Base-by-base conservation (phyloP, 139 green algal genomes). In the Trebouxia sp. region DNA sequence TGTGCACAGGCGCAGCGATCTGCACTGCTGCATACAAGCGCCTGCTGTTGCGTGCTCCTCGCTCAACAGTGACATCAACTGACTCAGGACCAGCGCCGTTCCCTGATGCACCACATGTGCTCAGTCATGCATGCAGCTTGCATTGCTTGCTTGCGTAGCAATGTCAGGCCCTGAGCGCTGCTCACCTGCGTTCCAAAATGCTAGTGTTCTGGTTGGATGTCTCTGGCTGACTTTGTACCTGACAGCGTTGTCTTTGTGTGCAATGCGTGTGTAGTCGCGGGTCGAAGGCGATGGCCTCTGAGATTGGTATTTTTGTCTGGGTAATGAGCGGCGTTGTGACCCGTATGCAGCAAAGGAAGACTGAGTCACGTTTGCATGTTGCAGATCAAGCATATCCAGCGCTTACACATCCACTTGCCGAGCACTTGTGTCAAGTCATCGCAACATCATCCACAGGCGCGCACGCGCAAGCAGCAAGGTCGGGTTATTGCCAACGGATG, bases 1-100 rank as follows among this genome's bases (percentile, higher is more conserved):
- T n/a, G 0, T 74, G 11, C n/a, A 86, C 50, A 0, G 92, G 91
- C 11, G 90, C 86, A 12, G 75, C 35, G 8, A 96, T 88, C n/a
- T 83, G 53, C 0, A 93, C 80, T 7, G 78, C 69, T 4, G 91
- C 92, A 75, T 86, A 88, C 17, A 96, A 66, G 55, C 86, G 84
- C 22, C 92, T 84, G 78, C 83, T 90, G 76, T 89, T 94, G 70
- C 81, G 86, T 38, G 86, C 39, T 9, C 48, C 83, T 26, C 88
- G 86, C 32, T 91, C 86, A 5, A 93, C 55, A 3, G 83, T 75
- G 5, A 91, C 87, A 39, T 55, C 51, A 15, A 65, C 78, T 32
- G 47, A 37, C 22, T 53, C 67, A 38, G 10, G 39, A 30, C 24
- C 5, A 77, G 41, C 8, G 26, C 67, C 67, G 20, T 56, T 51